phyloP scores from a whole-genome alignment of 2,329 filamentous ascomycete species.

The Fonsecaea nubica region DNA sequence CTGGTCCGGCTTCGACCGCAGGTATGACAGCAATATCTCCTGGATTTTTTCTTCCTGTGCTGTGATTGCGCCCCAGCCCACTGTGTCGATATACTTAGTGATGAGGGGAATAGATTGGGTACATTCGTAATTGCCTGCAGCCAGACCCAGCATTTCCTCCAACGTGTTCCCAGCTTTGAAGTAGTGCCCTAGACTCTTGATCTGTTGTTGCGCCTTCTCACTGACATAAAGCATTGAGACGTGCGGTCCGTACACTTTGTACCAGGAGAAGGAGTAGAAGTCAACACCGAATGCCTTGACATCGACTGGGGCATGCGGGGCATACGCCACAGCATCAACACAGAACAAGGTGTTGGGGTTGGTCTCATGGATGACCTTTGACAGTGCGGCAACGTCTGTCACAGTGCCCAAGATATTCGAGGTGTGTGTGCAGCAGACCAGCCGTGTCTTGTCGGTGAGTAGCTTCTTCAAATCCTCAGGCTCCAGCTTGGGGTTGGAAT shows the following conservation, averaged over 20 bases:
- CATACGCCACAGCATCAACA: slow-evolving; percentile 78
- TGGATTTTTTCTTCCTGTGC: slow-evolving; percentile 68
- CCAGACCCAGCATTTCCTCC: slow-evolving; percentile 71
- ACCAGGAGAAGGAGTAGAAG: slow-evolving; percentile 81
- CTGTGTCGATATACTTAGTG: slow-evolving; percentile 62
- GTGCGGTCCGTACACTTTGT: slow-evolving; percentile 82
- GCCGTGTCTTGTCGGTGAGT: slow-evolving; percentile 67
- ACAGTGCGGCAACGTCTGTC: slow-evolving; percentile 53
- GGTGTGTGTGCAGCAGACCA: slow-evolving; percentile 74
- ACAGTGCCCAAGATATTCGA: slow-evolving; percentile 77
- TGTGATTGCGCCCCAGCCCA: slow-evolving; percentile 60
- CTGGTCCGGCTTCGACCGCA: slow-evolving; percentile 57
- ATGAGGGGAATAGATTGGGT: slow-evolving; percentile 68
- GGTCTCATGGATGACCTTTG: slow-evolving; percentile 48
- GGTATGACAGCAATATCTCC: slow-evolving; percentile 63
- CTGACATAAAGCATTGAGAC: slow-evolving; percentile 73
- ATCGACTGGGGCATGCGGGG: slow-evolving; percentile 74
- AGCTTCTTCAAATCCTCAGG: slow-evolving; percentile 63
- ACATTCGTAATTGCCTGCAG: slow-evolving; percentile 74
- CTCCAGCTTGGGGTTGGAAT: slow-evolving; percentile 68
- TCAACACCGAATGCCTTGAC: slow-evolving; percentile 73
- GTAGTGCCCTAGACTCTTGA: slow-evolving; percentile 68
- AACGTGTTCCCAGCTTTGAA: slow-evolving; percentile 68
- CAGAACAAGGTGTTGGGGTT: slow-evolving; percentile 66
- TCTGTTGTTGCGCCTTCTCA: slow-evolving; percentile 59